These are phyloP conservation scores for Musa schizocarpa DNA, from an alignment of 176 grass and related monocot genomes.

Conservation along the genomic window DNA sequence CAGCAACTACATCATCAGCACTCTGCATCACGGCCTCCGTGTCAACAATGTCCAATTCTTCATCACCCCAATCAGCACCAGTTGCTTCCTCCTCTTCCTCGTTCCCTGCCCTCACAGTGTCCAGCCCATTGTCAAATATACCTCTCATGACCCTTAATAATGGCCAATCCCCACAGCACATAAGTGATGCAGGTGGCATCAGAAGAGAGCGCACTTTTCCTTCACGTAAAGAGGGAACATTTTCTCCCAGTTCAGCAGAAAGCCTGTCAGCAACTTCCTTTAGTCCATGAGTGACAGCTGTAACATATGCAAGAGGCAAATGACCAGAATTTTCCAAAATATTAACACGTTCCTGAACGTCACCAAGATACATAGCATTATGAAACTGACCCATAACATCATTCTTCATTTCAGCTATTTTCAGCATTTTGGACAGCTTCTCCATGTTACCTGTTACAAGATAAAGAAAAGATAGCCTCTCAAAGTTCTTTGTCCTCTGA, in stretches of 20 bases:
- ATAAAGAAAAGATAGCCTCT: slow-evolving; percentile 89
- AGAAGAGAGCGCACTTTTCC: slow-evolving; percentile 60
- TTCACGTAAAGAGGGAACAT: slow-evolving; percentile 62
- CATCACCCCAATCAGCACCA: slow-evolving; percentile 89
- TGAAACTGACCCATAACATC: slow-evolving; percentile 91
- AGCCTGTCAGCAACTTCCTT: slow-evolving; percentile 67
- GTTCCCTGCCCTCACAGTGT: slow-evolving; percentile 48
- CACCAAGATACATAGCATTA: slow-evolving; percentile 80
- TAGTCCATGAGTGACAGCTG: slow-evolving; percentile 81
- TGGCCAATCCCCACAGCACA: slow-evolving; percentile 74
- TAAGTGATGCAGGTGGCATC: slow-evolving; percentile 62
- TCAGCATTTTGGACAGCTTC: slow-evolving; percentile 74
- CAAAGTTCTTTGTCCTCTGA: slow-evolving; percentile 86
- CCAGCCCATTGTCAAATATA: slow-evolving; percentile 82
- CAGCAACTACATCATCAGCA: slow-evolving; percentile 50
- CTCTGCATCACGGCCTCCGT: slow-evolving; percentile 51
- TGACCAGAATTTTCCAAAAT: slow-evolving; percentile 89
- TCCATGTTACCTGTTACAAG: slow-evolving; percentile 73
- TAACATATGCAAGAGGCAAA: slow-evolving; percentile 85
- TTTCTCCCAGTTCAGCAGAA: slow-evolving; percentile 76
- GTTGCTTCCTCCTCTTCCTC: slow-evolving; percentile 75
- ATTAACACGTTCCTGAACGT: slow-evolving; percentile 70
- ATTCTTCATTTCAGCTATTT: slow-evolving; percentile 73
- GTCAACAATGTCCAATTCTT: slow-evolving; percentile 82
- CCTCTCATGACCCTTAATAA: slow-evolving; percentile 85